Percentiles rank a stretch among this genome's conserved stretches.
These are phyloP conservation scores for Syzygium oleosum DNA, from an alignment of 345 rosid species.

Conservation along the genomic window DNA sequence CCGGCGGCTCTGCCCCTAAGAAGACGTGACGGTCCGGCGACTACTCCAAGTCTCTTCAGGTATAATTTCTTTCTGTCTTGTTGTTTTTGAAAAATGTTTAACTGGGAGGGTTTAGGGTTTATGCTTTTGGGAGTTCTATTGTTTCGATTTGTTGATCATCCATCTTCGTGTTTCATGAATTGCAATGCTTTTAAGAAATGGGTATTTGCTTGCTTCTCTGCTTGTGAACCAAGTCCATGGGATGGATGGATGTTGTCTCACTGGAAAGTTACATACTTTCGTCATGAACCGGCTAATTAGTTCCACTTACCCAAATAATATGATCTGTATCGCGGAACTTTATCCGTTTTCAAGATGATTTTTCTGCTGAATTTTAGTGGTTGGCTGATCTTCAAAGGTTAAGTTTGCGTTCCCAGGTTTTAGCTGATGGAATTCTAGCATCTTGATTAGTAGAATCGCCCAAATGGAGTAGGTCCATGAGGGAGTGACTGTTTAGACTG, in stretches of 20 bases:
- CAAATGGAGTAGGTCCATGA: background rate
- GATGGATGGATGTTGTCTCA: background rate
- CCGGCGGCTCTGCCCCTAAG: background rate
- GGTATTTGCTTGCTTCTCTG: background rate
- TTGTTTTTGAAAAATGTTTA: background rate
- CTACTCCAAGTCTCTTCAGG: background rate
- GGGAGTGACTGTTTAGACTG: background rate
- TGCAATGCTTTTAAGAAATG: background rate
- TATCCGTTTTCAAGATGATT: background rate
- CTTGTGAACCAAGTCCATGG: background rate
- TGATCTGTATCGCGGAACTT: background rate
- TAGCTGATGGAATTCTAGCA: background rate
- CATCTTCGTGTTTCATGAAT: background rate
- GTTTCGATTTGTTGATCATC: background rate
- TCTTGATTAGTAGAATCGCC: background rate
- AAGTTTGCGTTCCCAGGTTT: background rate
- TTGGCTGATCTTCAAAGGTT: background rate
- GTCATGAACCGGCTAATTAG: background rate
- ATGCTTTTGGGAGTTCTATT: background rate
- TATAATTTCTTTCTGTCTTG: background rate
- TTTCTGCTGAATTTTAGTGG: background rate
- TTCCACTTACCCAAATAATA: background rate
- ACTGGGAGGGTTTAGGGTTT: background rate
- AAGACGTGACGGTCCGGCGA: background rate
- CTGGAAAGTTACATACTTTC: background rate